Base-by-base conservation (phyloP, 441 rosid genomes). In the Erodium trifolium region DNA sequence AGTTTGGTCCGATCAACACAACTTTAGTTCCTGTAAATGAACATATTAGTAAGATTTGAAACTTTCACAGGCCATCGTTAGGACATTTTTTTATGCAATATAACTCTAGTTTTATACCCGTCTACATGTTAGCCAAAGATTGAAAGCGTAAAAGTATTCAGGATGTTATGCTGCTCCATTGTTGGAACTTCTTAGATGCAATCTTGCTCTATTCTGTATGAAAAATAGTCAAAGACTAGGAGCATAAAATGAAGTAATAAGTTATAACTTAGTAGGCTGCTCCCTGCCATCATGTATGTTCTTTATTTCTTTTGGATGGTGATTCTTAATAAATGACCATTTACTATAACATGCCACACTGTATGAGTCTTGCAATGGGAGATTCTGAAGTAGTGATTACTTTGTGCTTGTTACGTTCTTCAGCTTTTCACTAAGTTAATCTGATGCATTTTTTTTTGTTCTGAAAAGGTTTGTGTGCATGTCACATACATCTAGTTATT, bases 401-500 rank as follows among this genome's bases (percentile, higher is more conserved):
- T 31, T 31, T 31, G 34, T 31, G 34, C 34, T 31, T 31, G 34
- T 31, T 31, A 51, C 6, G 17, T 51, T 51, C 57, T 51, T 51
- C 16, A 14, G 16, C 57, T 13, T 51, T n/a, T 2, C 17, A 5
- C 13, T 51, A 51, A 0, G 57, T 51, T 51, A 51, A n/a, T 51
- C 13, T 13, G 17, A 13, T 51, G 11, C 34, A 31, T n/a, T 16
- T 63, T 67, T 17, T 11, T 10, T 63, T 63, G 29, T 60, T 67
- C 39, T 37, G 39, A 65, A 66, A 77, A 47, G 60, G 66, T 59
- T 55, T 37, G 47, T 62, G 62, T 72, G 74, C 57, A 5, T 67
- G 64, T 65, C 69, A 63, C 71, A 69, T 47, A 18, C 59, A 75
- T 73, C 39, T 78, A 68, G 75, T 72, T 78, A 60, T 47, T 71